A percentile compares a stretch with the other conserved stretches of the same genome.
phyloP scores from a whole-genome alignment of 352 stramenopile genomes.

The Phytophthora quininea region DNA sequence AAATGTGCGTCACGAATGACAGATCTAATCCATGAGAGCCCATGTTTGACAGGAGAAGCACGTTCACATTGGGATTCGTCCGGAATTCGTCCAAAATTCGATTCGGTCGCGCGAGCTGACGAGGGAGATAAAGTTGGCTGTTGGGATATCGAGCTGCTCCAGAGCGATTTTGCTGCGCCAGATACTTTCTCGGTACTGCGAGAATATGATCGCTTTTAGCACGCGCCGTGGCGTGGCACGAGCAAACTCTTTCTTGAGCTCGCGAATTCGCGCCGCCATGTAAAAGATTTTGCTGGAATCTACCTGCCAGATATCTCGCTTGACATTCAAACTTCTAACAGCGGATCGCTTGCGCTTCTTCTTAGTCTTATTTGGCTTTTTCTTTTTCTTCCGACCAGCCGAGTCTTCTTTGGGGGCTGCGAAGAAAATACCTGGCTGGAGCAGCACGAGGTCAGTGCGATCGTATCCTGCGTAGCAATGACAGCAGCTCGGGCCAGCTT shows the following conservation, averaged over 20 bases:
- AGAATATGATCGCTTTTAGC: conserved; percentile 80
- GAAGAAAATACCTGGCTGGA: conserved; percentile 65
- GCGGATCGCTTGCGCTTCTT: conserved; percentile 11
- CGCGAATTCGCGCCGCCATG: conserved; percentile 51
- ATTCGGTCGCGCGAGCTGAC: conserved; percentile 41
- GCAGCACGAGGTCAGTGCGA: conserved; percentile 79
- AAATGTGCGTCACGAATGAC: conserved; percentile 98
- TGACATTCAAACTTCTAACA: conserved; percentile 19
- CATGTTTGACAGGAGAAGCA: conserved; percentile 93
- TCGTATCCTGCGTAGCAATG: conserved; percentile 58
- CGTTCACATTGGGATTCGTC: conserved; percentile 62
- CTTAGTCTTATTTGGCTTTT: not conserved
- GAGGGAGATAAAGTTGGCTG: conserved; percentile 59
- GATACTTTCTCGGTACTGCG: conserved; percentile 72
- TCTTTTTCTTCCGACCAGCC: conserved; percentile 11
- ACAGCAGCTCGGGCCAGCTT: conserved; percentile 45
- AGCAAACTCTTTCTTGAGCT: conserved; percentile 49
- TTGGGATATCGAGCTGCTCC: conserved; percentile 55
- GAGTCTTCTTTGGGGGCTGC: conserved; percentile 15
- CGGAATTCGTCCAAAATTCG: conserved; percentile 54
- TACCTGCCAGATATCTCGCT: conserved; percentile 32
- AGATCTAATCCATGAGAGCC: conserved; percentile 95
- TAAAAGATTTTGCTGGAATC: conserved; percentile 70
- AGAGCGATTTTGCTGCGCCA: conserved; percentile 67
- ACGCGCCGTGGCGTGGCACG: conserved; percentile 10